Conservation (phyloP, 768 basidiomycete species). For the Suillus bovinus region DNA sequence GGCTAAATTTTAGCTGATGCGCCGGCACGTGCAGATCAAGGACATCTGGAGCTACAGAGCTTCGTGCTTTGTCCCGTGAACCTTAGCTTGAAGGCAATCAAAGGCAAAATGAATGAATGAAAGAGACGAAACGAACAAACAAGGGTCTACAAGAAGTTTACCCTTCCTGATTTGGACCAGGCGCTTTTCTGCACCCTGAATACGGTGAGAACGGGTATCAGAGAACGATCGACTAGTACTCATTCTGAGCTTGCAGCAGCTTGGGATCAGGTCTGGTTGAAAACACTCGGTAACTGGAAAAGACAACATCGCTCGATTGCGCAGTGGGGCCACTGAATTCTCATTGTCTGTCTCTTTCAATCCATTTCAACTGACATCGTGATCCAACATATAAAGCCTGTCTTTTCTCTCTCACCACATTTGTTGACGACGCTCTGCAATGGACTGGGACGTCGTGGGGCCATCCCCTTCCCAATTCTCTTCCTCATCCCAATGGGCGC, state of each 20-base stretch:
- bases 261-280: too few species aligned
- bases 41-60: background rate
- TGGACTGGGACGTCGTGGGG: constrained; percentile 1
- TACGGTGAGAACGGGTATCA: background rate
- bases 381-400: background rate
- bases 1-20: background rate
- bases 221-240: background rate
- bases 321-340: background rate
- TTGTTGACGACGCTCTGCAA: background rate
- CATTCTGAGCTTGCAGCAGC: background rate
- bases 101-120: background rate
- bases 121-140: background rate
- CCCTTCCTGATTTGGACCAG: constrained; percentile 2
- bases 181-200: background rate
- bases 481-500: constrained; percentile 5
- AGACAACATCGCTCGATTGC: too few species aligned
- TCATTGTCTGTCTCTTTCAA: constrained; percentile 1
- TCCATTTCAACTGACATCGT: background rate
- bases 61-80: background rate
- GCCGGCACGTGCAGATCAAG: background rate
- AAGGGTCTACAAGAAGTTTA: background rate
- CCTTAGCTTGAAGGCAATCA: background rate
- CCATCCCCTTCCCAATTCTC: constrained; percentile 5
- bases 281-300: background rate
- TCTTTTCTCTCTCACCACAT: background rate